Base-by-base conservation (phyloP, 73 alveolate genomes). In the Blepharisma japonicum region DNA sequence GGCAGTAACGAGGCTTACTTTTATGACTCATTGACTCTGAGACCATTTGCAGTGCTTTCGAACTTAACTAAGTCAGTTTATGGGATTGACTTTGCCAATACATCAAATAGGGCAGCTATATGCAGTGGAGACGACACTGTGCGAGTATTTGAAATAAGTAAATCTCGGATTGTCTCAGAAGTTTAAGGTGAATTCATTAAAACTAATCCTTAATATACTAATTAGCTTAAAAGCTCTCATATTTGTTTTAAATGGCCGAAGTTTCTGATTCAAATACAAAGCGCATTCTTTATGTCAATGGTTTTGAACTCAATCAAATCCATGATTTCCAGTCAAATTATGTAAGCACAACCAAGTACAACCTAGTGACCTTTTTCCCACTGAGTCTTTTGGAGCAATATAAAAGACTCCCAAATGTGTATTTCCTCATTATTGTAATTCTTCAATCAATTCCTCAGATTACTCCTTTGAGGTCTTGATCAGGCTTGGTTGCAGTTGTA, bases 391-490 rank as follows among this genome's bases (percentile, higher is more conserved):
- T 92, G 55, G 68, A 71, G 67, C 86, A 92, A 77, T 92, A 90
- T 50, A 71, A 68, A 79, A 68, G 96, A 50, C 71, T 90, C 68
- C 96, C 97, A 6, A 92, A 92, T 81, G 77, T 88, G 56, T 92
- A 92, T 77, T 92, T 92, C 81, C 78, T 92, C 42, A 45, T 82
- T 45, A 78, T 85, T 7, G 95, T 87, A 81, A 78, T 86, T 56
- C 78, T 92, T 32, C 90, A 94, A 83, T 72, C 91, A 68, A 74
- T 84, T 21, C 96, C 95, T 49, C 87, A 87, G 11, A 86, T 92
- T 72, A 81, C 94, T 6, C 88, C 95, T 18, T 84, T 83, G 39
- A 89, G 89, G 38, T 72, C 79, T 55, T 91, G 89, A 6, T 83
- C 91, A 7, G 91, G 80, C 25, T 53, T 88, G 42, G 70, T 82